phyloP scores from a whole-genome alignment of 2,329 filamentous ascomycete genomes.

The Paramyrothecium sp. region DNA sequence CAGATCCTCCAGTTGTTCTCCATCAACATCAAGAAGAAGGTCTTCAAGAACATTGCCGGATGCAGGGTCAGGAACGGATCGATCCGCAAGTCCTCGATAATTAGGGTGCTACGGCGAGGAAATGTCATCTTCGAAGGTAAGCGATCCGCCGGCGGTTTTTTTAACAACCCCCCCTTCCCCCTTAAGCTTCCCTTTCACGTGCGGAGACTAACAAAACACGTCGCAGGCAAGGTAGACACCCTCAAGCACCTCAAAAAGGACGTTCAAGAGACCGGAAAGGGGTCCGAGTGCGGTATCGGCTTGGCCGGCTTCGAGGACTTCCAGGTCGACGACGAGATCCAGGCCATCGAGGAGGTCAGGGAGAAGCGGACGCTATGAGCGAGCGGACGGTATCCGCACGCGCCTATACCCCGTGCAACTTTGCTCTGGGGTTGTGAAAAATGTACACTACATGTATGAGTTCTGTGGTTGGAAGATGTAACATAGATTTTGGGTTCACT shows the following conservation, averaged over 20 bases:
- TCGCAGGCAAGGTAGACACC: conserved; percentile 69
- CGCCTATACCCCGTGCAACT: background rate
- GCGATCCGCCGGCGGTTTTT: conserved; percentile 29
- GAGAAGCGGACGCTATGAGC: conserved; percentile 64
- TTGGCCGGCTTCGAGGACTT: conserved; percentile 81
- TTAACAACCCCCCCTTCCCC: background rate
- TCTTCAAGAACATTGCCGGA: conserved; percentile 76
- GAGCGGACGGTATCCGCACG: background rate
- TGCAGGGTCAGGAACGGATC: conserved; percentile 82
- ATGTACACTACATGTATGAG: conserved; percentile 6
- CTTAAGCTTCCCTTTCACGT: background rate
- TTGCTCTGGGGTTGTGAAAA: conserved; percentile 5
- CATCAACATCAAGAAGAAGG: conserved; percentile 73
- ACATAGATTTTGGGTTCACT: background rate
- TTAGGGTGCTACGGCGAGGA: conserved; percentile 69
- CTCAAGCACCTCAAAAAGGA: conserved; percentile 94
- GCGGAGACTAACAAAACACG: conserved; percentile 8
- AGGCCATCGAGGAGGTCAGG: conserved; percentile 76
- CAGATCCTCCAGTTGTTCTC: conserved; percentile 81
- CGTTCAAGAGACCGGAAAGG: conserved; percentile 84
- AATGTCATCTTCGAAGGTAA: conserved; percentile 79
- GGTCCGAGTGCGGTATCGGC: conserved; percentile 87
- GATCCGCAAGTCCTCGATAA: conserved; percentile 61
- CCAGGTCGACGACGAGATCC: conserved; percentile 78
- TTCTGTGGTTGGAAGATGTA: background rate